phyloP scores from a whole-genome alignment of 768 basidiomycete species.

The Serpula lacrymans region DNA sequence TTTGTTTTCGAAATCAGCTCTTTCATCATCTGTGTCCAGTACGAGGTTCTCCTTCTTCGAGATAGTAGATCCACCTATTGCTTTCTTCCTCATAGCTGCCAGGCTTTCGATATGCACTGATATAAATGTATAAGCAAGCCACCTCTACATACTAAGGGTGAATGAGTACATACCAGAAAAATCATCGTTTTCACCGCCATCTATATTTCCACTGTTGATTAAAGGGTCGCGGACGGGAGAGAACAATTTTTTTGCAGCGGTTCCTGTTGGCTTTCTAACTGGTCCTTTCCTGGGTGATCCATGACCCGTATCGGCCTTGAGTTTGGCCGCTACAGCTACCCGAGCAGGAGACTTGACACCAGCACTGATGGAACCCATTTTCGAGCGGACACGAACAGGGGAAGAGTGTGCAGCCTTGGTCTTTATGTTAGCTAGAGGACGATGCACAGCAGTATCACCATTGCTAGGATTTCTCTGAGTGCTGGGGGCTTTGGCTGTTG shows the following conservation, averaged over 20 bases:
- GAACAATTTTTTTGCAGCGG: conserved; percentile 1
- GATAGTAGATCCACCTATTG: too few relatives aligned
- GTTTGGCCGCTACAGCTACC: conserved; percentile 12
- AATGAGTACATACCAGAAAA: conserved; percentile 18
- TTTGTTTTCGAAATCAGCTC: too few relatives aligned
- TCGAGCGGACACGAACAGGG: conserved; percentile 5
- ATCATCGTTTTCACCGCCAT: conserved; percentile 8
- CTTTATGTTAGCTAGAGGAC: background rate
- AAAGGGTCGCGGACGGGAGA: conserved; percentile 19
- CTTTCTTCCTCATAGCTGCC: too few relatives aligned
- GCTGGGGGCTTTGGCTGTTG: conserved; percentile 9
- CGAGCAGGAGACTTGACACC: conserved; percentile 20
- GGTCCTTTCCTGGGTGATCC: conserved; percentile 18
- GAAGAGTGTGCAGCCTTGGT: conserved; percentile 8
- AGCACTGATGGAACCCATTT: conserved; percentile 4
- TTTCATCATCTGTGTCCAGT: too few relatives aligned
- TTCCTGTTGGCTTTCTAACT: conserved; percentile 7
- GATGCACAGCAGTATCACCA: too few relatives aligned
- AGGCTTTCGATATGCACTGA: too few relatives aligned
- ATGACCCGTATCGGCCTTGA: conserved; percentile 13
- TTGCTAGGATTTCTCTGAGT: conserved; percentile 6
- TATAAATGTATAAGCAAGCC: too few relatives aligned
- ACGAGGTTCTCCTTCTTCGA: too few relatives aligned
- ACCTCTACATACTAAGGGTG: too few relatives aligned
- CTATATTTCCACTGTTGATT: conserved; percentile 19